Evolutionary conservation across 352 stramenopile species (phyloP).

Genomic region (Aphanomyces invadans): DNA sequence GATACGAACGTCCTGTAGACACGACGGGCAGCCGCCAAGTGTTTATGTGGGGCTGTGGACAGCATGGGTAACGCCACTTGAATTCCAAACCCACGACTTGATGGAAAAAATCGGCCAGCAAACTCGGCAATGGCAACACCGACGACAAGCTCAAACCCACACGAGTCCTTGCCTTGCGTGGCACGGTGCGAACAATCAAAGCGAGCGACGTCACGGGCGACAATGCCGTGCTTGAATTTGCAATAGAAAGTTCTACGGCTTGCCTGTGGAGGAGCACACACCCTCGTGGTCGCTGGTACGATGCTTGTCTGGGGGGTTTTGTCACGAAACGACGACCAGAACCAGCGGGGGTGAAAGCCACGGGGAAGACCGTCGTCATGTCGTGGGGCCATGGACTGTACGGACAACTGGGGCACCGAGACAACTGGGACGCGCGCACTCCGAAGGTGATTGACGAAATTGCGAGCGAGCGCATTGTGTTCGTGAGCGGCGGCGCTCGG

Average conservation of each 20-base stretch:
- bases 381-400: slow-evolving; percentile 58
- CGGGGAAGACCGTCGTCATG: slow-evolving; percentile 35
- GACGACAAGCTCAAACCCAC: slow-evolving; percentile 46
- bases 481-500: slow-evolving; percentile 52
- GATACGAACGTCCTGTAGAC: slow-evolving; percentile 32
- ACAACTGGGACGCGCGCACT: slow-evolving; percentile 57
- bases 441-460: slow-evolving; percentile 65
- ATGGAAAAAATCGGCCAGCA: slow-evolving; percentile 29
- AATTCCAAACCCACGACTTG: not conserved
- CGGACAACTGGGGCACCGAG: slow-evolving; percentile 62
- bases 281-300: slow-evolving; percentile 54
- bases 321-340: not conserved
- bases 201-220: too few species aligned
- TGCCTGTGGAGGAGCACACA: slow-evolving; percentile 48
- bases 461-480: slow-evolving; percentile 42
- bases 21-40: slow-evolving; percentile 64
- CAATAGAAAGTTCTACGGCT: slow-evolving; percentile 64
- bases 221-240: not conserved
- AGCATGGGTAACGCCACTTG: slow-evolving; percentile 40
- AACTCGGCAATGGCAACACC: slow-evolving; percentile 59
- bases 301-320: not conserved
- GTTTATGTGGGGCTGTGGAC: slow-evolving; percentile 65
- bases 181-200: too few species aligned
- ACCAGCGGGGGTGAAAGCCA: not conserved
- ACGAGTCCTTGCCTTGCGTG: slow-evolving; percentile 61